These are phyloP conservation scores for Scleroderma citrinum DNA, from an alignment of 768 basidiomycete species.

Conservation along the genomic window DNA sequence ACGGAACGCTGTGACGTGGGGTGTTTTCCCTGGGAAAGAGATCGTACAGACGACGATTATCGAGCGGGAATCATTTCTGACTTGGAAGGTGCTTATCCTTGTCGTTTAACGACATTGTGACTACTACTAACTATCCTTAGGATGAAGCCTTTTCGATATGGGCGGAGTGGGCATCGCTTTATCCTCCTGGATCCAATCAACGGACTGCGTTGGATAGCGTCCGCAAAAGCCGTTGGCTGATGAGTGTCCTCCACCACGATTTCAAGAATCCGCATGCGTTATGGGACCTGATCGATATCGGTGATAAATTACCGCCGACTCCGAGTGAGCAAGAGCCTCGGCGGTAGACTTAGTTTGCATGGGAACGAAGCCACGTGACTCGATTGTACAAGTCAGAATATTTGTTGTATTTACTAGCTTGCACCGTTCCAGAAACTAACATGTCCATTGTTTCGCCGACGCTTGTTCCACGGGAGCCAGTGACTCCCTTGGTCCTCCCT, in stretches of 20 bases:
- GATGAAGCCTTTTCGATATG: slow-evolving; percentile 96
- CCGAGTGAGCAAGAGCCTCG: no score
- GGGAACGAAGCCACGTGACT: no score
- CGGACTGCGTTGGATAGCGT: slow-evolving; percentile 69
- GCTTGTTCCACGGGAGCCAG: slow-evolving; percentile 55
- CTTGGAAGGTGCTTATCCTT: slow-evolving; percentile 78
- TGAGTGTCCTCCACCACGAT: slow-evolving; percentile 91
- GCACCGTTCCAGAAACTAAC: neutral
- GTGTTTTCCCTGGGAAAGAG: slow-evolving; percentile 95
- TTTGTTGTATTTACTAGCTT: no score
- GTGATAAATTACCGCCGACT: neutral
- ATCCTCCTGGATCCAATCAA: slow-evolving; percentile 68
- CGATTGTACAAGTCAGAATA: no score
- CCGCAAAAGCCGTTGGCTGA: slow-evolving; percentile 75
- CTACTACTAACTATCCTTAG: slow-evolving; percentile 36
- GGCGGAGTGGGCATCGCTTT: slow-evolving; percentile 90
- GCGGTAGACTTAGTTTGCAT: no score
- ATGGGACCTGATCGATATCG: slow-evolving; percentile 52
- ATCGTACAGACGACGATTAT: slow-evolving; percentile 96
- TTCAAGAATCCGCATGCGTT: slow-evolving; percentile 73
- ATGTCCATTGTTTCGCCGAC: slow-evolving; percentile 66
- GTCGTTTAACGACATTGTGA: neutral
- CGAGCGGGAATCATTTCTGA: slow-evolving; percentile 87
- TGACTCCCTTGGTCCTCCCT: slow-evolving; percentile 64
- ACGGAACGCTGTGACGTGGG: slow-evolving; percentile 97